phyloP scores from a whole-genome alignment of 371 early-diverging fungal species.

The Actinomucor elegans region DNA sequence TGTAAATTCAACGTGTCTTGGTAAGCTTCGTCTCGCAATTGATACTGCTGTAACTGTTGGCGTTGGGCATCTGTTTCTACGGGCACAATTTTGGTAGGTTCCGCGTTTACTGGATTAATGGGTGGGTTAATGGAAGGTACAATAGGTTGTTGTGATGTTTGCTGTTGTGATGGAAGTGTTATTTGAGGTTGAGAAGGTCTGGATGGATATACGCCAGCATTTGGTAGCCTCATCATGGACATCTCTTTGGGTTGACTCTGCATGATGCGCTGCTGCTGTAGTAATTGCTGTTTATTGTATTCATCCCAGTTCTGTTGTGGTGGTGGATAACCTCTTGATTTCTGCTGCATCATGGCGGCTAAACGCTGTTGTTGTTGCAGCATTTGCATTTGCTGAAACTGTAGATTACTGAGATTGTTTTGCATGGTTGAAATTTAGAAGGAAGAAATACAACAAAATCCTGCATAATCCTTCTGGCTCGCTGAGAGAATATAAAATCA shows the following conservation, averaged over 20 bases:
- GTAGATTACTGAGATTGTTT: conserved; percentile 10
- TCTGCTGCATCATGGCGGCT: conserved; percentile 16
- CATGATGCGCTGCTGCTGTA: neutral
- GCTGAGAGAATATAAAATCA: no score
- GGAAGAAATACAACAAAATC: no score
- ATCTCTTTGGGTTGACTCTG: neutral
- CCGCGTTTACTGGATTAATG: conserved; percentile 25
- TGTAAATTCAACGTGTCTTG: conserved; percentile 42
- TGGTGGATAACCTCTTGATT: neutral
- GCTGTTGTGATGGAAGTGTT: conserved; percentile 25
- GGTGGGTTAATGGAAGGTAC: conserved; percentile 10
- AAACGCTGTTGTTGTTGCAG: conserved; percentile 16
- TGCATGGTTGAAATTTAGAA: no score
- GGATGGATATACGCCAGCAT: no score
- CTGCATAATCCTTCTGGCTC: no score
- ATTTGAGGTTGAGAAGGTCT: conserved; percentile 10
- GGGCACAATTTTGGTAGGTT: conserved; percentile 14
- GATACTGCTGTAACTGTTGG: conserved; percentile 27
- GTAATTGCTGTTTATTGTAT: neutral
- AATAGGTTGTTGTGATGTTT: conserved; percentile 28
- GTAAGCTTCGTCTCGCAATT: conserved; percentile 34
- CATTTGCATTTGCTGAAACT: conserved; percentile 11
- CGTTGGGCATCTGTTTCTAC: conserved; percentile 14
- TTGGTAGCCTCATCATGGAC: neutral
- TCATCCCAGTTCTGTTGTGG: conserved; percentile 1